Evolutionary conservation across 2,329 filamentous ascomycete species (phyloP), one percentile per base, ranked within the genome.

Genomic region (Trichothecium roseum): DNA sequence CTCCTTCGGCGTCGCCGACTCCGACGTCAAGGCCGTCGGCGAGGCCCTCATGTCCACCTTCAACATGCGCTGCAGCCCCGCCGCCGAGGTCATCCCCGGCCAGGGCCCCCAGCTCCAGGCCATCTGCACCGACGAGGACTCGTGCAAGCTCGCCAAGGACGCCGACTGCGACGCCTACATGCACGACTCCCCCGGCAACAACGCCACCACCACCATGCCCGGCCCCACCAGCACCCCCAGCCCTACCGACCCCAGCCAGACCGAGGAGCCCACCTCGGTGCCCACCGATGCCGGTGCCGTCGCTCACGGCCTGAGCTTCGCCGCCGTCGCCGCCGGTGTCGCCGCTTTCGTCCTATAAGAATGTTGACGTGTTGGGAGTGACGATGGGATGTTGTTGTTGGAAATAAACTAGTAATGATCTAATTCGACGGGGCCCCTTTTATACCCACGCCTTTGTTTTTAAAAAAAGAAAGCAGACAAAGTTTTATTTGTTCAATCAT

Each of bases 1-100:
- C 27, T 75, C 71, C 2, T 75, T 78, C 44, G 75, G 75, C 28
- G 72, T 78, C 29, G 57, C 67, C n/a, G 45, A 62, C 10, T 60
- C 58, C 3, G 75, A 79, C 46, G 55, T 75, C 32, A 49, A 48
- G 15, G 52, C 49, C 22, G 67, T 78, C 18, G 72, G 59, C 40
- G 56, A 42, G 22, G 60, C 66, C 2, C 65, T 80, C 30, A 63
- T 55, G 42, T 49, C 48, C 16, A 47, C 66, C 33, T 80, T 79
- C 53, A 66, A 61, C 37, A 59, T 64, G 49, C 59, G 61, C 35
- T 79, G 75, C 53, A 51, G 57, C 3, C 60, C 70, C 1, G 47
- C 62, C 14, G 55, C 58, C 1, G 57, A 58, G 3, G 60, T 69
- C 34, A 60, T 74, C 36, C 54, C 63, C 15, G 47, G 55, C 5